Evolutionary conservation across 2,329 filamentous ascomycete species (phyloP).

Genomic region (Thielaviopsis ethacetica): DNA sequence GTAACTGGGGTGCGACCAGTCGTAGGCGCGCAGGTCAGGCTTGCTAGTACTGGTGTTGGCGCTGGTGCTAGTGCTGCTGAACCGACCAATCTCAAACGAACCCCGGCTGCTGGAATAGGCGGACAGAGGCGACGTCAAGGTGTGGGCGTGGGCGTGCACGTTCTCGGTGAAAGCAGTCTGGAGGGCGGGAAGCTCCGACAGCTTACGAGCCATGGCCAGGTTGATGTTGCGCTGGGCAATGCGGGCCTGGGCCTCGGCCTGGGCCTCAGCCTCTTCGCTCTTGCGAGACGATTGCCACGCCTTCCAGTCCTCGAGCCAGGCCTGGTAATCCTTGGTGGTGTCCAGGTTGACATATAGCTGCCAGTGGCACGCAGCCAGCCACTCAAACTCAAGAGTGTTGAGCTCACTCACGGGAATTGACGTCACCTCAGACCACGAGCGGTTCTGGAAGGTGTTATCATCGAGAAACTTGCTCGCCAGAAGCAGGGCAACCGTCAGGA

Average conservation of each 20-base stretch:
- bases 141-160: constrained; percentile 13
- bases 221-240: constrained; percentile 7
- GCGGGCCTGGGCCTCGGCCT: constrained; percentile 23
- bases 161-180: constrained; percentile 19
- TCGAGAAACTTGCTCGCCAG: constrained; percentile 91
- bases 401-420: constrained; percentile 72
- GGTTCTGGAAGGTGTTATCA: constrained; percentile 95
- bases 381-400: constrained; percentile 74
- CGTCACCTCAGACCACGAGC: constrained; percentile 90
- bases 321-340: constrained; percentile 53
- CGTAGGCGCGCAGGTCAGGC: constrained; percentile 7
- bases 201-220: constrained; percentile 32
- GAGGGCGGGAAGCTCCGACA: constrained; percentile 32
- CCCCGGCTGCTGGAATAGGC: constrained; percentile 19
- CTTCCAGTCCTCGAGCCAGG: constrained; percentile 44
- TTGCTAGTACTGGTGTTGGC: constrained; percentile 4
- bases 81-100: constrained; percentile 21
- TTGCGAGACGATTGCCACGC: constrained; percentile 41
- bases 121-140: constrained; percentile 15
- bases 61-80: constrained; percentile 17
- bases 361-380: constrained; percentile 72
- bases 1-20: constrained; percentile 12
- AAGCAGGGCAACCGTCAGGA: constrained; percentile 70
- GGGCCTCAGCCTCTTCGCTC: constrained; percentile 21
- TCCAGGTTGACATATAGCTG: constrained; percentile 74